Conservation (phyloP, 495 filamentous ascomycete species). For the Tetracladium marchalianum region DNA sequence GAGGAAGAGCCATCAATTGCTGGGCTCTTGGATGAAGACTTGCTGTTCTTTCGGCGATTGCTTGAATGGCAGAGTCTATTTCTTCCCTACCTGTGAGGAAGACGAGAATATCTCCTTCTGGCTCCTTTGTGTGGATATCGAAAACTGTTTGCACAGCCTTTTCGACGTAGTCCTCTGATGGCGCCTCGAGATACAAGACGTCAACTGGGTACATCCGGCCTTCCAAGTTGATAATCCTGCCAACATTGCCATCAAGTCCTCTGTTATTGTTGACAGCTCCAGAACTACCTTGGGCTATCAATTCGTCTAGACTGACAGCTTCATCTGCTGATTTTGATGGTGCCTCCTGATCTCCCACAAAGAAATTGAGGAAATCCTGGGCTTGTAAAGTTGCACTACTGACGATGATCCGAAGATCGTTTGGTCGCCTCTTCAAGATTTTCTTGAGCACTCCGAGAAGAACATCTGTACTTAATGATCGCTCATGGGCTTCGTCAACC, state of each 20-base stretch:
- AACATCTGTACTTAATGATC: conserved; percentile 88
- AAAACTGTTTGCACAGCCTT: conserved; percentile 80
- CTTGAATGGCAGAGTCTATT: conserved; percentile 72
- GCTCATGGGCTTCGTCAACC: conserved; percentile 97
- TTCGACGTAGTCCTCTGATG: conserved; percentile 83
- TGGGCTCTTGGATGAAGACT: conserved; percentile 62
- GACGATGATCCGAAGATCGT: conserved; percentile 77
- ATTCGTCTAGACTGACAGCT: conserved; percentile 16
- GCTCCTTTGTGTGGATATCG: conserved; percentile 83
- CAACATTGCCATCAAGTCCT: conserved; percentile 29
- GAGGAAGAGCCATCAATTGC: conserved; percentile 64
- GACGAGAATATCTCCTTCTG: conserved; percentile 82
- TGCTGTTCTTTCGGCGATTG: conserved; percentile 67
- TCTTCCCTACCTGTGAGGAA: conserved; percentile 93
- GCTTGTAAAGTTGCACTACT: conserved; percentile 93
- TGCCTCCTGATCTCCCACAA: conserved; percentile 40
- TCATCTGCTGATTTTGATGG: conserved; percentile 15
- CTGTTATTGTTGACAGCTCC: conserved; percentile 12
- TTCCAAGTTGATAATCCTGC: conserved; percentile 79
- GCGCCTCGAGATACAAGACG: conserved; percentile 69
- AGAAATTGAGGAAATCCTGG: conserved; percentile 79
- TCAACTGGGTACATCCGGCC: conserved; percentile 91
- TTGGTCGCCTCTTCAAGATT: conserved; percentile 65
- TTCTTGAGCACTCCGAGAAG: conserved; percentile 93
- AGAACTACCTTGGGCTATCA: conserved; percentile 17